A percentile compares a stretch with the other conserved stretches of the same genome.
Conservation (phyloP, 2,329 filamentous ascomycete genomes). For the Pseudonectria foliicola region DNA sequence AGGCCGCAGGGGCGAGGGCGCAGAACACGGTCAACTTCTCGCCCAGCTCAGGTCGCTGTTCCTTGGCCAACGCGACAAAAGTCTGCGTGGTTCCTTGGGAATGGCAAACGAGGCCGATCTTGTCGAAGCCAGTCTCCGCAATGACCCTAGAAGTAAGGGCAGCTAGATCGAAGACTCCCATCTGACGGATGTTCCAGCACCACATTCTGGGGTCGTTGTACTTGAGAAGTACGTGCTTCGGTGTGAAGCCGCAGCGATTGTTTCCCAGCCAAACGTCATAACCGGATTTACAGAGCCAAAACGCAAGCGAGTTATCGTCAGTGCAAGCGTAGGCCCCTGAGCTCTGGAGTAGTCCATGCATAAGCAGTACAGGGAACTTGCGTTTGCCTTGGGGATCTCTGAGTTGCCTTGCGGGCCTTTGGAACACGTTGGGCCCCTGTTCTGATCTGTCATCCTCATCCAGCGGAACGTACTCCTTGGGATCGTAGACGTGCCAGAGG, state of each 20-base stretch:
- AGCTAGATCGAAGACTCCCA: conserved; percentile 83
- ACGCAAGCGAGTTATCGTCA: conserved; percentile 83
- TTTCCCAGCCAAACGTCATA: conserved; percentile 96
- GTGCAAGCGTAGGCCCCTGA: conserved; percentile 84
- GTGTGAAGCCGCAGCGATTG: conserved; percentile 80
- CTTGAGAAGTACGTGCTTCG: conserved; percentile 64
- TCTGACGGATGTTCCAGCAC: conserved; percentile 92
- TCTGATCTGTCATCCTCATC: conserved; percentile 44
- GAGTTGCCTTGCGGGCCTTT: conserved; percentile 29
- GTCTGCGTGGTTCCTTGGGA: conserved; percentile 89
- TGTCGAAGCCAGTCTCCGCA: conserved; percentile 72
- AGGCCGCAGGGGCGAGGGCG: conserved; percentile 81
- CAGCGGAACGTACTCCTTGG: conserved; percentile 58
- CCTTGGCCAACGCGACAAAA: conserved; percentile 80
- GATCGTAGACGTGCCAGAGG: conserved; percentile 85
- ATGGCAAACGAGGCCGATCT: conserved; percentile 77
- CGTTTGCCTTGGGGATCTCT: conserved; percentile 33
- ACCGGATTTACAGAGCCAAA: conserved; percentile 84
- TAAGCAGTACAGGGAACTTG: conserved; percentile 77
- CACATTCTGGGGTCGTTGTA: conserved; percentile 85
- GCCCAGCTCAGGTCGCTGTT: conserved; percentile 79
- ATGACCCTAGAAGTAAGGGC: conserved; percentile 75
- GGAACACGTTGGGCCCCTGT: conserved; percentile 55
- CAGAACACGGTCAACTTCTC: conserved; percentile 83
- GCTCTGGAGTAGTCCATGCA: conserved; percentile 84